A percentile compares a stretch with the other conserved stretches of the same genome.
Evolutionary conservation across 371 early-diverging fungal species (phyloP).

Genomic region (Blyttiomyces sp.): DNA sequence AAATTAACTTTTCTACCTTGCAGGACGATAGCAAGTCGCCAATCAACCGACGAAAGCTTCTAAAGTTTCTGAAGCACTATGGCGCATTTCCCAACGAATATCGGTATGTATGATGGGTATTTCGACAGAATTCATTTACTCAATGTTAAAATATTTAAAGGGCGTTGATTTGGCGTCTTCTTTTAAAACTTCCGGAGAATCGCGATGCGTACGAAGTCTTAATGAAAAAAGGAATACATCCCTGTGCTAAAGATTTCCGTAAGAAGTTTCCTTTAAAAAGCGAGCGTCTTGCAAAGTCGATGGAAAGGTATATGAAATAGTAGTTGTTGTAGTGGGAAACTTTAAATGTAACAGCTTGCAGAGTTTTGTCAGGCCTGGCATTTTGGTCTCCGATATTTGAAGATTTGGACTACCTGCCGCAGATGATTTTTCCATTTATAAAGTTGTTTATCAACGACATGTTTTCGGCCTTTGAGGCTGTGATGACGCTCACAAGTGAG

Average conservation of each 20-base stretch:
- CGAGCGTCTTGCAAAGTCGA: constrained; percentile 38
- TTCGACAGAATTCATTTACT: background rate
- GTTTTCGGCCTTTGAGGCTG: constrained; percentile 47
- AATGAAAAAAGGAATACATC: constrained; percentile 43
- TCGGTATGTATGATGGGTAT: constrained; percentile 21
- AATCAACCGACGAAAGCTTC: constrained; percentile 32
- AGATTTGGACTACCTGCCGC: constrained; percentile 50
- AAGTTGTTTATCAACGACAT: constrained; percentile 44
- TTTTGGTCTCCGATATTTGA: constrained; percentile 58
- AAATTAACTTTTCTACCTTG: background rate
- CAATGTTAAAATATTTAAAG: constrained; percentile 14
- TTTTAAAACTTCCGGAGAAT: constrained; percentile 51
- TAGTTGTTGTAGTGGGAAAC: background rate
- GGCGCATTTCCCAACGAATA: constrained; percentile 45
- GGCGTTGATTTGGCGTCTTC: constrained; percentile 48
- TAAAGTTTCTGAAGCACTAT: constrained; percentile 39
- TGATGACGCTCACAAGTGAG: constrained; percentile 47
- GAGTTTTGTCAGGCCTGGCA: constrained; percentile 47
- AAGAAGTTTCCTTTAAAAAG: constrained; percentile 44
- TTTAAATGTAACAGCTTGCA: constrained; percentile 1
- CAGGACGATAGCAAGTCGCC: too few relatives aligned
- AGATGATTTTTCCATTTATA: constrained; percentile 52
- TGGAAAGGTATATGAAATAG: constrained; percentile 34
- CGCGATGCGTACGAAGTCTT: constrained; percentile 47
- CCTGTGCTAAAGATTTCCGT: constrained; percentile 36